These are phyloP conservation scores for Echium plantagineum DNA, from an alignment of 257 asterid species.

Conservation along the genomic window DNA sequence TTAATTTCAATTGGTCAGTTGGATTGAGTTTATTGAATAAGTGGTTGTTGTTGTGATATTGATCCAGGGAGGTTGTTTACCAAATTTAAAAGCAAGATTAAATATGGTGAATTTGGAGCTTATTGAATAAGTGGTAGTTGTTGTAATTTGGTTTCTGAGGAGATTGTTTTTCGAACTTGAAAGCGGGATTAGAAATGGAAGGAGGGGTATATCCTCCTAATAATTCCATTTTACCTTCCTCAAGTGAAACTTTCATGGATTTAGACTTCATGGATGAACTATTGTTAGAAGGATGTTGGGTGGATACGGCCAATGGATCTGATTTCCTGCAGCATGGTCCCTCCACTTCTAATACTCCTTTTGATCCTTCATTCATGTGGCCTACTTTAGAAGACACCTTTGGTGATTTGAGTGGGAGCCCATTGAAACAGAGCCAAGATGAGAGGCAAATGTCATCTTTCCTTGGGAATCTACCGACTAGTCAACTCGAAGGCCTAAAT, in stretches of 20 bases:
- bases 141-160: conserved; percentile 13
- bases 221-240: conserved; percentile 18
- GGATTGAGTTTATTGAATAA: conserved; percentile 7
- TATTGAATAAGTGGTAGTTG: conserved; percentile 18
- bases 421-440: conserved; percentile 22
- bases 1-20: neutral
- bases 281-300: conserved; percentile 71
- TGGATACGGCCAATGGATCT: conserved; percentile 53
- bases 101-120: conserved; percentile 5
- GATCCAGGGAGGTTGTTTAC: conserved; percentile 6
- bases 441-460: conserved; percentile 43
- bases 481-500: conserved; percentile 28
- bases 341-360: conserved; percentile 36
- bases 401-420: conserved; percentile 18
- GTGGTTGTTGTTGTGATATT: conserved; percentile 12
- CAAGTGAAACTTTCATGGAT: conserved; percentile 57
- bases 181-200: conserved; percentile 35
- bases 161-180: conserved; percentile 6
- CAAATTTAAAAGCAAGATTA: too few relatives aligned
- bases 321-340: conserved; percentile 38
- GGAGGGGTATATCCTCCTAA: conserved; percentile 38
- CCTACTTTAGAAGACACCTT: conserved; percentile 32
- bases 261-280: conserved; percentile 77
- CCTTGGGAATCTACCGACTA: conserved; percentile 39
- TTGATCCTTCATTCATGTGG: conserved; percentile 55